phyloP scores from a whole-genome alignment of 345 rosid species.

The Fremontodendron californicum region DNA sequence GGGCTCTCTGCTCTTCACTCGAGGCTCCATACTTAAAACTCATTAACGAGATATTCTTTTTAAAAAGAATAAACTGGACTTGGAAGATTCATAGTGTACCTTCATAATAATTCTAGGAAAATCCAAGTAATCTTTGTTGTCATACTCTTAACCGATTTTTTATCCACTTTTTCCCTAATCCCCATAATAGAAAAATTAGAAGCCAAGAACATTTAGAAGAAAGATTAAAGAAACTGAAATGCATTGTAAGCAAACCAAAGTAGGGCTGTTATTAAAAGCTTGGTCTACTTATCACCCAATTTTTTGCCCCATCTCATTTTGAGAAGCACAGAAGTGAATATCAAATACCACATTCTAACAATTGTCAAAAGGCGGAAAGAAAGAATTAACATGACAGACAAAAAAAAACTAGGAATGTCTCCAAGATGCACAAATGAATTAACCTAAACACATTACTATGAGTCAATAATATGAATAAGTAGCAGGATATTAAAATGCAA shows the following conservation, averaged over 20 bases:
- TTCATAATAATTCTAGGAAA: neutral
- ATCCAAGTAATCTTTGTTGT: neutral
- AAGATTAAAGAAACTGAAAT: neutral
- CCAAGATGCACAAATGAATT: neutral
- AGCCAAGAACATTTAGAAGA: neutral
- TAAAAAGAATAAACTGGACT: no score
- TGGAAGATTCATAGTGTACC: neutral
- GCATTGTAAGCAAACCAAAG: neutral
- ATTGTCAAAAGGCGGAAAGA: neutral
- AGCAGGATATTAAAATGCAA: no score
- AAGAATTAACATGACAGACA: neutral
- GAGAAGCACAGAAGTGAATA: neutral
- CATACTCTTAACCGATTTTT: neutral
- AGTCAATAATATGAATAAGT: no score
- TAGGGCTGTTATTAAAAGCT: neutral
- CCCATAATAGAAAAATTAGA: neutral
- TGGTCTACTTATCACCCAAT: neutral
- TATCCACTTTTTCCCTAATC: neutral
- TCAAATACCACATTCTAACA: neutral
- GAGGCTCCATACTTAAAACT: constrained; percentile 38
- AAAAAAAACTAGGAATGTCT: neutral
- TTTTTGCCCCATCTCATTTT: neutral
- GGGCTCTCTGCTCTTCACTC: constrained; percentile 58
- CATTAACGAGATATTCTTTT: neutral
- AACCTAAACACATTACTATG: neutral